These are phyloP conservation scores for Euphorbia schlechtendalii DNA, from an alignment of 441 rosid species.

Conservation along the genomic window DNA sequence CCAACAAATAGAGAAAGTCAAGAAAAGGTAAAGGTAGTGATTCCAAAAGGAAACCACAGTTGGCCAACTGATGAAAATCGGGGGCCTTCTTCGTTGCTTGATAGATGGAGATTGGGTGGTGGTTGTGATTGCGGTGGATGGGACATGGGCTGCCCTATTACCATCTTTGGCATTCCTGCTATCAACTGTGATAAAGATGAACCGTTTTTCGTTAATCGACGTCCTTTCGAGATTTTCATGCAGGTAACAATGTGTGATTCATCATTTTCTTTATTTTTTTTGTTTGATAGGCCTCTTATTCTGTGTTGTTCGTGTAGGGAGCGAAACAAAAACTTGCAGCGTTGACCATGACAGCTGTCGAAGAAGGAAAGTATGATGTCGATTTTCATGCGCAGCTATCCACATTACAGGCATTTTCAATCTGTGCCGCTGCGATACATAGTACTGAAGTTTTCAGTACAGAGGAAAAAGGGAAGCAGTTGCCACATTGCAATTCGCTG, in stretches of 20 bases:
- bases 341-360: constrained; percentile 47
- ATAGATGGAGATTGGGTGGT: constrained; percentile 90
- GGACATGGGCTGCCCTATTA: constrained; percentile 95
- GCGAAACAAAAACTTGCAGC: constrained; percentile 56
- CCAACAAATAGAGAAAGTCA: constrained; percentile 22
- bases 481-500: constrained; percentile 47
- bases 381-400: constrained; percentile 87
- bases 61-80: constrained; percentile 43
- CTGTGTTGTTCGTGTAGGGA: no score
- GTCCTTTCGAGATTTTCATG: constrained; percentile 56
- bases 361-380: constrained; percentile 73
- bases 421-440: constrained; percentile 73
- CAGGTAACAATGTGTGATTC: no score
- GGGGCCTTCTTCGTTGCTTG: constrained; percentile 79
- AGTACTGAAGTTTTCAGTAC: constrained; percentile 32
- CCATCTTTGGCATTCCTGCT: constrained; percentile 51
- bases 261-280: no score
- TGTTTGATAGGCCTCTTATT: no score
- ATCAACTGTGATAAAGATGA: constrained; percentile 40
- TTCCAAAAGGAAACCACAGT: constrained; percentile 83
- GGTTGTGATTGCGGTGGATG: constrained; percentile 99
- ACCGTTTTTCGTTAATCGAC: constrained; percentile 41
- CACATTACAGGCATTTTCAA: constrained; percentile 80
- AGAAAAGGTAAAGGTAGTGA: constrained; percentile 53
- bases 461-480: constrained; percentile 25